Conservation (phyloP, 805 yeast genomes). For the Saturnispora dispora region DNA sequence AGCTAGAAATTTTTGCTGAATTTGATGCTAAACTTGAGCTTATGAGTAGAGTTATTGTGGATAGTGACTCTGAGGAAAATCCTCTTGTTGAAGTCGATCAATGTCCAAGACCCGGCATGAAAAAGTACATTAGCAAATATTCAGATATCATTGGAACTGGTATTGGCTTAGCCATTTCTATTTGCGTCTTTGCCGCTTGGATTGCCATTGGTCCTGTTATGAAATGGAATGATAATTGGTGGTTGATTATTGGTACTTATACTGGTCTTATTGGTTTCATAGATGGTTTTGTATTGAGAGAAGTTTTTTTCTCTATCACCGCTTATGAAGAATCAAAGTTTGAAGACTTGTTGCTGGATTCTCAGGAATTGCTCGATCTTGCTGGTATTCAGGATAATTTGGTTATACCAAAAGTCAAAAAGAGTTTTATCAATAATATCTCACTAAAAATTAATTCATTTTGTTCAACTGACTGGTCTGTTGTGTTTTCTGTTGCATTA, state of each 20-base stretch:
- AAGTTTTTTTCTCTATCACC: constrained; percentile 27
- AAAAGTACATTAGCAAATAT: constrained; percentile 22
- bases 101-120: constrained; percentile 11
- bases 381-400: constrained; percentile 19
- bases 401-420: constrained; percentile 5
- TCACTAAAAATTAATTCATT: constrained; percentile 21
- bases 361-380: constrained; percentile 23
- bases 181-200: constrained; percentile 31
- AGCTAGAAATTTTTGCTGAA: constrained; percentile 14
- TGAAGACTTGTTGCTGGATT: constrained; percentile 24
- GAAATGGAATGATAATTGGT: constrained; percentile 33
- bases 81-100: constrained; percentile 24
- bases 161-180: constrained; percentile 29
- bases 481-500: constrained; percentile 21
- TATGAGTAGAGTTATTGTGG: neutral
- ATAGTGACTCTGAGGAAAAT: constrained; percentile 15
- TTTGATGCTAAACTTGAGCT: constrained; percentile 27
- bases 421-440: constrained; percentile 7
- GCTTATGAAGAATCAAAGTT: constrained; percentile 19
- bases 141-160: constrained; percentile 37
- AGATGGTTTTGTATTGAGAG: constrained; percentile 35
- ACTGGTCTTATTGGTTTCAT: constrained; percentile 36
- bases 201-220: constrained; percentile 29
- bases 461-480: constrained; percentile 29
- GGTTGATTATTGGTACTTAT: constrained; percentile 39